phyloP scores from a whole-genome alignment of 306 rosid species.

The Cucurbita pepo region DNA sequence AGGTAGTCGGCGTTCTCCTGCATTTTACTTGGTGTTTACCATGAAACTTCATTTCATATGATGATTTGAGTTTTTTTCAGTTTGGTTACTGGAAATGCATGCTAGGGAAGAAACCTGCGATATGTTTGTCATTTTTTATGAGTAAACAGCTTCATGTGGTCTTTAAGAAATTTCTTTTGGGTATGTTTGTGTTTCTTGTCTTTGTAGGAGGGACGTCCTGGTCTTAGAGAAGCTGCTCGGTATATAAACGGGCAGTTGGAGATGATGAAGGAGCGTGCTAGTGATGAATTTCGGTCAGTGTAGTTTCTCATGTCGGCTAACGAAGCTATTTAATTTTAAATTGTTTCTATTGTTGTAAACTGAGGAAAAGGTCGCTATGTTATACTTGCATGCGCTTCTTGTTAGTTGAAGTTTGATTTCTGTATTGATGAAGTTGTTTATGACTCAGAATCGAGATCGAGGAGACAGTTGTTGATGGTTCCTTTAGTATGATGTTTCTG shows the following conservation, averaged over 20 bases:
- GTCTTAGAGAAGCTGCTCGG: constrained; percentile 61
- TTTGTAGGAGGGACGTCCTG: constrained; percentile 87
- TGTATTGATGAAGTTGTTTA: not conserved
- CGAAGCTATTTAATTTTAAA: not conserved
- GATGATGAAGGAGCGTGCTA: constrained; percentile 50
- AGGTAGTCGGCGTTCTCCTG: constrained; percentile 17
- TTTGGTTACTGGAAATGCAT: not conserved
- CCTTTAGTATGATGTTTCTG: constrained; percentile 79
- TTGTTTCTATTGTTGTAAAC: not conserved
- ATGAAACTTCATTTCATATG: not conserved
- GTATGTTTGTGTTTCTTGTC: constrained; percentile 2
- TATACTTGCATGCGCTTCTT: not conserved
- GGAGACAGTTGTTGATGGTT: constrained; percentile 72
- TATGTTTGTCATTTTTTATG: not conserved
- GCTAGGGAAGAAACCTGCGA: not conserved
- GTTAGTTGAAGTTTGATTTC: constrained; percentile 4
- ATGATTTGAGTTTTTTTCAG: not conserved
- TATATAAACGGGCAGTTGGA: constrained; percentile 63
- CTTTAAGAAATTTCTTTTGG: constrained; percentile 13
- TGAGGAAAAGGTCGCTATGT: not conserved
- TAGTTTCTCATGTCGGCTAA: not conserved
- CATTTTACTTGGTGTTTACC: not conserved
- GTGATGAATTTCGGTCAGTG: constrained; percentile 42
- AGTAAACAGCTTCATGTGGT: not conserved
- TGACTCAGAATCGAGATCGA: constrained; percentile 76